phyloP scores from a whole-genome alignment of 208 protist genomes.

The Trypanosoma brucei region DNA sequence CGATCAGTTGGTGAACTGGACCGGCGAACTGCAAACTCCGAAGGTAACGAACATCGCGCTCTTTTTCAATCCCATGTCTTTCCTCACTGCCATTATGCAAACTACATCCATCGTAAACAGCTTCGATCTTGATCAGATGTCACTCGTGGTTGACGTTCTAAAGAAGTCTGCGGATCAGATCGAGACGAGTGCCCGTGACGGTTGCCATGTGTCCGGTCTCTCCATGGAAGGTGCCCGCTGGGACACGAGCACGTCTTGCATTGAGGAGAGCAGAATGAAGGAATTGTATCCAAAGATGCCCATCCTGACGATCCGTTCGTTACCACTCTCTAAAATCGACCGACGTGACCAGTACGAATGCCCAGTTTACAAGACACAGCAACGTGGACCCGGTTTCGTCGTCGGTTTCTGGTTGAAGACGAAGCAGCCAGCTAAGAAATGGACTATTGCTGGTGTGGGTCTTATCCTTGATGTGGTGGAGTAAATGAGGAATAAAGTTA shows the following conservation, averaged over 20 bases:
- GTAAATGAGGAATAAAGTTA: constrained; percentile 23
- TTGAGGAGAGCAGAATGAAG: constrained; percentile 94
- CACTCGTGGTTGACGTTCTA: constrained; percentile 90
- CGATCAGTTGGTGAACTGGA: constrained; percentile 94
- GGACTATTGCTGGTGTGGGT: constrained; percentile 96
- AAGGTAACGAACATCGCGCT: constrained; percentile 94
- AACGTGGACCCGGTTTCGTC: constrained; percentile 93
- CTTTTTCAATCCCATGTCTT: constrained; percentile 99
- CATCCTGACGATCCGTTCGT: constrained; percentile 90
- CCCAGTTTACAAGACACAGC: constrained; percentile 97
- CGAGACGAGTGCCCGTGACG: constrained; percentile 93
- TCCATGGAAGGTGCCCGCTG: constrained; percentile 97
- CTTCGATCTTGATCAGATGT: constrained; percentile 96
- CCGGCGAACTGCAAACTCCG: constrained; percentile 88
- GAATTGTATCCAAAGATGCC: constrained; percentile 93
- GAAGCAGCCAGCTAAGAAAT: constrained; percentile 93
- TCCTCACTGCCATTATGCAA: constrained; percentile 99
- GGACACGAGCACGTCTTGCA: constrained; percentile 83
- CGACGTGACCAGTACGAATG: constrained; percentile 95
- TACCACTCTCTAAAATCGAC: constrained; percentile 91
- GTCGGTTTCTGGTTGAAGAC: constrained; percentile 95
- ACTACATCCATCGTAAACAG: constrained; percentile 96
- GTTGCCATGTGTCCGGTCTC: constrained; percentile 96
- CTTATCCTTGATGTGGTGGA: constrained; percentile 95
- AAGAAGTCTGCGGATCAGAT: constrained; percentile 96